These are phyloP conservation scores for Talaromyces sp. DNA, from an alignment of 2,329 filamentous ascomycete species.

Conservation along the genomic window DNA sequence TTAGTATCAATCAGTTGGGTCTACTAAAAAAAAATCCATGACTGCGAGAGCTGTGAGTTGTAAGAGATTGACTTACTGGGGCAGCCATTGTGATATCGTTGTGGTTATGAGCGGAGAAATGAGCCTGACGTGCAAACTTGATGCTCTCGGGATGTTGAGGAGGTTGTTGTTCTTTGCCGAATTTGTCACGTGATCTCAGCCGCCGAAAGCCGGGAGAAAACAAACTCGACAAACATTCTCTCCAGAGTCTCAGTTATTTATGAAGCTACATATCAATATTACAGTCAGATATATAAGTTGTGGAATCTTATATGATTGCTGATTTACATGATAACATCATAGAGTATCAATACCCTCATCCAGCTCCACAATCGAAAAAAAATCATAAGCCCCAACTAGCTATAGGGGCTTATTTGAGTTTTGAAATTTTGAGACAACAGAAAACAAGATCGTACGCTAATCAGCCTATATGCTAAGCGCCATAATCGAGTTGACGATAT, in stretches of 20 bases:
- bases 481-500: slow-evolving; percentile 99
- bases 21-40: background rate
- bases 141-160: slow-evolving; percentile 13
- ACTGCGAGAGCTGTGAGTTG: background rate
- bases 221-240: background rate
- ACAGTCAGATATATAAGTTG: background rate
- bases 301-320: background rate
- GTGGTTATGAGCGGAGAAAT: slow-evolving; percentile 16
- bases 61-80: slow-evolving; percentile 26
- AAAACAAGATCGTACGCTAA: slow-evolving; percentile 8
- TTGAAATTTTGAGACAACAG: slow-evolving; percentile 3
- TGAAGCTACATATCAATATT: too few species aligned
- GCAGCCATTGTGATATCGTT: slow-evolving; percentile 21
- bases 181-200: slow-evolving; percentile 8
- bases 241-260: too few species aligned
- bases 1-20: slow-evolving; percentile 17
- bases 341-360: background rate
- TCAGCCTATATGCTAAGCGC: slow-evolving; percentile 70
- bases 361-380: background rate
- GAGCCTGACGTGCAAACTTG: slow-evolving; percentile 16
- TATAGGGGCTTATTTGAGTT: background rate
- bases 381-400: background rate
- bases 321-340: slow-evolving; percentile 2
- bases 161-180: slow-evolving; percentile 14
- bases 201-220: slow-evolving; percentile 11